Evolutionary conservation across 805 yeast species (phyloP).

Genomic region (Sungouiozyma ichnusensis): DNA sequence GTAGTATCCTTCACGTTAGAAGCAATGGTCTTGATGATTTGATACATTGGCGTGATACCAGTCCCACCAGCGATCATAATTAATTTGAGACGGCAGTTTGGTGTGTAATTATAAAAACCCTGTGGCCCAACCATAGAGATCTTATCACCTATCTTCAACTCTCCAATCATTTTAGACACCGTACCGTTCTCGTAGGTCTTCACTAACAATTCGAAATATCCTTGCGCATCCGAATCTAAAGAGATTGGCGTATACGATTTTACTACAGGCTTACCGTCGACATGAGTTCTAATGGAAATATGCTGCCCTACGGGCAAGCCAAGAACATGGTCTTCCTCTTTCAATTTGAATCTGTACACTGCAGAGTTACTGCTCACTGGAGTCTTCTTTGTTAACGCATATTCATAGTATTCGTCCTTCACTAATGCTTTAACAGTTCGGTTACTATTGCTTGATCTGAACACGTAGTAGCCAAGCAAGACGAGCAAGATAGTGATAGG

Average conservation of each 20-base stretch:
- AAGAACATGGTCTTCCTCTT: conserved; percentile 58
- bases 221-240: conserved; percentile 58
- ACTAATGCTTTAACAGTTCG: conserved; percentile 37
- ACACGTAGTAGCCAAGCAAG: neutral
- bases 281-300: conserved; percentile 64
- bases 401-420: conserved; percentile 59
- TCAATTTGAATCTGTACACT: conserved; percentile 73
- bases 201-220: conserved; percentile 75
- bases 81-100: conserved; percentile 62
- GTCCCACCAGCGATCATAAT: conserved; percentile 97
- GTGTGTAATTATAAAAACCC: conserved; percentile 74
- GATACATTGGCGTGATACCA: conserved; percentile 94
- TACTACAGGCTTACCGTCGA: conserved; percentile 69
- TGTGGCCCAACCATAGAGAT: conserved; percentile 82
- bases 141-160: conserved; percentile 65
- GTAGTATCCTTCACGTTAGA: conserved; percentile 71
- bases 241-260: conserved; percentile 90
- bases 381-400: conserved; percentile 71
- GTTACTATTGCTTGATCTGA: neutral
- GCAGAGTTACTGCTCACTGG: conserved; percentile 73
- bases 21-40: conserved; percentile 73
- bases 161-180: conserved; percentile 64
- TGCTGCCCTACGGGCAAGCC: conserved; percentile 96
- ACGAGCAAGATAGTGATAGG: neutral
- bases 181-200: conserved; percentile 82